These are phyloP conservation scores for Barbarea vulgaris DNA, from an alignment of 345 rosid genomes.

Conservation along the genomic window DNA sequence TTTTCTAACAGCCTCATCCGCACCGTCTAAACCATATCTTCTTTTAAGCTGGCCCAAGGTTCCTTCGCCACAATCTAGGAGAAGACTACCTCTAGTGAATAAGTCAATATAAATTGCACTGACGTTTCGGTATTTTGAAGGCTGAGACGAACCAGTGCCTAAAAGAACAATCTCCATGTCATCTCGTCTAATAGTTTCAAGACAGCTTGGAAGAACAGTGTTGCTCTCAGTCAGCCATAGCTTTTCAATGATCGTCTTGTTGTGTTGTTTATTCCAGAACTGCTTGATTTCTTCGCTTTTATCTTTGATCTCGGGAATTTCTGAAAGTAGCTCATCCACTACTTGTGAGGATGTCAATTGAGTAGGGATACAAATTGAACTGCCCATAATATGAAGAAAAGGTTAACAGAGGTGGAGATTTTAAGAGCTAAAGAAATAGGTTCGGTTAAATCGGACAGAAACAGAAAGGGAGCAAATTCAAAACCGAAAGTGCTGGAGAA, in stretches of 20 bases:
- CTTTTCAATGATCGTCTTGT: constrained; percentile 47
- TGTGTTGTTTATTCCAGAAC: constrained; percentile 55
- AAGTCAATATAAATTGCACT: constrained; percentile 75
- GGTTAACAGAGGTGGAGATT: neutral
- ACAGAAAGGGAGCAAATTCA: neutral
- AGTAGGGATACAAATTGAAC: constrained; percentile 79
- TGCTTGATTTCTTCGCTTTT: constrained; percentile 56
- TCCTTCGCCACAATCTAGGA: constrained; percentile 96
- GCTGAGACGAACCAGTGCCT: constrained; percentile 99
- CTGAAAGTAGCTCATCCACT: constrained; percentile 61
- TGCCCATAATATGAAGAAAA: constrained; percentile 35
- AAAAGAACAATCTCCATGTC: constrained; percentile 90
- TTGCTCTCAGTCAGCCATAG: constrained; percentile 54
- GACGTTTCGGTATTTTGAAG: constrained; percentile 92
- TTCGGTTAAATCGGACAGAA: neutral
- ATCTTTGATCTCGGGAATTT: constrained; percentile 72
- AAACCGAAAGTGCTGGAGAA: neutral
- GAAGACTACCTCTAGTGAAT: constrained; percentile 75
- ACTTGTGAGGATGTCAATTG: constrained; percentile 48
- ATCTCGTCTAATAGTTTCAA: constrained; percentile 72
- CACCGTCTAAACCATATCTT: constrained; percentile 84
- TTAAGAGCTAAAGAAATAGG: neutral
- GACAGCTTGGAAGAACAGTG: constrained; percentile 61
- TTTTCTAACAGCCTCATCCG: constrained; percentile 64
- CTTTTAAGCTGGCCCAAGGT: constrained; percentile 93